phyloP scores from a whole-genome alignment of 495 filamentous ascomycete genomes.

The Diplogelasinospora grovesii region DNA sequence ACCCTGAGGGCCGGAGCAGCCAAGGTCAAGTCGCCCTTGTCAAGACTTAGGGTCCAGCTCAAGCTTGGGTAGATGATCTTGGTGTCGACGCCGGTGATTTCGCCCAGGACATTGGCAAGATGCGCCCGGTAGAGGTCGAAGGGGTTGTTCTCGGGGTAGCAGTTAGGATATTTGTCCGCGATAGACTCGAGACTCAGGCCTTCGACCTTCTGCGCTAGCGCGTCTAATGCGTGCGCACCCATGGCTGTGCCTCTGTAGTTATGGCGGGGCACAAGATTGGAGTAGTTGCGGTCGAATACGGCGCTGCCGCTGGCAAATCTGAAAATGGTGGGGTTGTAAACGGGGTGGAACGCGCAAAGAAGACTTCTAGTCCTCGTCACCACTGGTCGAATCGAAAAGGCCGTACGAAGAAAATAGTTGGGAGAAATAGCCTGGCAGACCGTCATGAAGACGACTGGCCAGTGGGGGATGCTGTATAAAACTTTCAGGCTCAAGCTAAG shows the following conservation, averaged over 20 bases:
- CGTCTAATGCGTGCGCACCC: conserved; percentile 24
- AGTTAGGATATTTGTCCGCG: conserved; percentile 44
- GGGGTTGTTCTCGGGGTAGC: conserved; percentile 67
- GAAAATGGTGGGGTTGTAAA: conserved; percentile 9
- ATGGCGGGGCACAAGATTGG: conserved; percentile 7
- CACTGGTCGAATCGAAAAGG: conserved; percentile 7
- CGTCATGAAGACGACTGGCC: conserved; percentile 13
- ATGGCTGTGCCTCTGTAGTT: conserved; percentile 21
- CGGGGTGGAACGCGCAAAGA: conserved; percentile 2
- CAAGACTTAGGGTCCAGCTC: conserved; percentile 73
- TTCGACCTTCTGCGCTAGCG: conserved; percentile 33
- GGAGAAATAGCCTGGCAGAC: conserved; percentile 11
- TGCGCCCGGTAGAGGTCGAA: conserved; percentile 84
- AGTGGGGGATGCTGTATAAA: no score
- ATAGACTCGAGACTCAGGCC: conserved; percentile 32
- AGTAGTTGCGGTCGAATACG: conserved; percentile 2
- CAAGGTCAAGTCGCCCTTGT: conserved; percentile 83
- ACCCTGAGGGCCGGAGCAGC: conserved; percentile 73
- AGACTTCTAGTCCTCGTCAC: conserved; percentile 11
- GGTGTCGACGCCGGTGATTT: conserved; percentile 65
- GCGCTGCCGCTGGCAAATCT: conserved; percentile 13
- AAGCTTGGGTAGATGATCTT: conserved; percentile 71
- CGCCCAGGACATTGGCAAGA: conserved; percentile 64
- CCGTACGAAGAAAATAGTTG: conserved; percentile 17
- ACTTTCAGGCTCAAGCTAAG: no score